phyloP scores from a whole-genome alignment of 2,329 filamentous ascomycete genomes.

The Fusarium neocosmosporiellum region DNA sequence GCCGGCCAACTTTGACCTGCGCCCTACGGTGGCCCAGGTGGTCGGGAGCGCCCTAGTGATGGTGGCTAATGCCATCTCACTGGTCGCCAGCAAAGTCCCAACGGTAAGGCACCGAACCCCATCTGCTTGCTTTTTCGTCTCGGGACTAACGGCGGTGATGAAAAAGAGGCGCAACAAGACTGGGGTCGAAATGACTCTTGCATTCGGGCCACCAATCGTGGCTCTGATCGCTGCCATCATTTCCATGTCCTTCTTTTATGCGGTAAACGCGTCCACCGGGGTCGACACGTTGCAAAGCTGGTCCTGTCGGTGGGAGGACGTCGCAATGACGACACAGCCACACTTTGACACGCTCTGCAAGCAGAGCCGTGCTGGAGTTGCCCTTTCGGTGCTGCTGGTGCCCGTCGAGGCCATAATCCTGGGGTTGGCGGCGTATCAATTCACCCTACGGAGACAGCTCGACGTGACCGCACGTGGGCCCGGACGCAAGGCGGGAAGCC shows the following conservation, averaged over 20 bases:
- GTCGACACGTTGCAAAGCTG: constrained; percentile 70
- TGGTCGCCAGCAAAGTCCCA: constrained; percentile 61
- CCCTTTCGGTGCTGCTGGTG: constrained; percentile 66
- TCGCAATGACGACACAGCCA: constrained; percentile 64
- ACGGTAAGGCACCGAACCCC: constrained; percentile 55
- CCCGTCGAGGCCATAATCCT: constrained; percentile 65
- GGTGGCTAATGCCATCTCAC: constrained; percentile 58
- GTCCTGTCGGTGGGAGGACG: constrained; percentile 69
- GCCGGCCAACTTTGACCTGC: constrained; percentile 67
- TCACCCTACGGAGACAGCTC: constrained; percentile 57
- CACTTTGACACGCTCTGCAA: constrained; percentile 68
- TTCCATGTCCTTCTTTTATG: constrained; percentile 68
- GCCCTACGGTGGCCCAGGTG: constrained; percentile 67
- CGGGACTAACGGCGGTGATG: constrained; percentile 25
- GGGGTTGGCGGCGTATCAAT: constrained; percentile 57
- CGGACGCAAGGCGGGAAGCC: constrained; percentile 50
- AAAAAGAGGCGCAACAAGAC: constrained; percentile 37
- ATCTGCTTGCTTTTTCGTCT: constrained; percentile 13
- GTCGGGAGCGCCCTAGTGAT: constrained; percentile 63
- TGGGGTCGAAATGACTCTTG: constrained; percentile 30
- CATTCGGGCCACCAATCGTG: constrained; percentile 44
- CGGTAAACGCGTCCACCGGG: constrained; percentile 62
- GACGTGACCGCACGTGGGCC: constrained; percentile 34
- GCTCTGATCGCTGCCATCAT: constrained; percentile 57
- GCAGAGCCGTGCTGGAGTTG: constrained; percentile 65